Conservation (phyloP, 2,329 filamentous ascomycete species). For the Fusarium phyllophilum region DNA sequence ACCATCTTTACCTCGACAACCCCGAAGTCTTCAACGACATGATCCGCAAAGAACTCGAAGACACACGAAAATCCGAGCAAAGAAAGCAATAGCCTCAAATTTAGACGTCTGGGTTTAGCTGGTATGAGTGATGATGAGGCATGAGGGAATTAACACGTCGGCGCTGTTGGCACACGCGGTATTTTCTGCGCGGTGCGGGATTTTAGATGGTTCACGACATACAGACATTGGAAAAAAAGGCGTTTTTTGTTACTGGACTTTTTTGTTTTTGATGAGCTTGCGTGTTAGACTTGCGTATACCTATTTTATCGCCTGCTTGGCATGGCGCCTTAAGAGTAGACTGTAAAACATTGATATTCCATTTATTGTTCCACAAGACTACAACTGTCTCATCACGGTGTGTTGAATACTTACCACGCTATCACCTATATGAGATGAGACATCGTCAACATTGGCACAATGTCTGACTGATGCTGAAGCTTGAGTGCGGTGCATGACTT, state of each 20-base stretch:
- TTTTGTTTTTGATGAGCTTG: neutral
- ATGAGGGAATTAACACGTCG: conserved; percentile 16
- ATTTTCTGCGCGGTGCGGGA: conserved; percentile 16
- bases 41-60: conserved; percentile 63
- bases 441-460: too few species aligned
- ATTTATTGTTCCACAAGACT: neutral
- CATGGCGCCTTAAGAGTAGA: conserved; percentile 20
- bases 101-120: neutral
- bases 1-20: conserved; percentile 70
- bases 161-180: conserved; percentile 28
- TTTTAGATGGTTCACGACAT: conserved; percentile 27
- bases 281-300: conserved; percentile 37
- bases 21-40: conserved; percentile 66
- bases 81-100: conserved; percentile 35
- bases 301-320: conserved; percentile 21
- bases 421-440: too few species aligned
- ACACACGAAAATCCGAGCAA: conserved; percentile 52
- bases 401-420: too few species aligned
- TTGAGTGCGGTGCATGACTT: too few species aligned
- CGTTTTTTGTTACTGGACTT: conserved; percentile 20
- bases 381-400: too few species aligned
- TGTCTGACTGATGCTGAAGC: too few species aligned
- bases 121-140: neutral
- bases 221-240: conserved; percentile 23
- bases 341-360: conserved; percentile 16